Evolutionary conservation across 345 rosid species (phyloP).

Genomic region (Pistacia vera): DNA sequence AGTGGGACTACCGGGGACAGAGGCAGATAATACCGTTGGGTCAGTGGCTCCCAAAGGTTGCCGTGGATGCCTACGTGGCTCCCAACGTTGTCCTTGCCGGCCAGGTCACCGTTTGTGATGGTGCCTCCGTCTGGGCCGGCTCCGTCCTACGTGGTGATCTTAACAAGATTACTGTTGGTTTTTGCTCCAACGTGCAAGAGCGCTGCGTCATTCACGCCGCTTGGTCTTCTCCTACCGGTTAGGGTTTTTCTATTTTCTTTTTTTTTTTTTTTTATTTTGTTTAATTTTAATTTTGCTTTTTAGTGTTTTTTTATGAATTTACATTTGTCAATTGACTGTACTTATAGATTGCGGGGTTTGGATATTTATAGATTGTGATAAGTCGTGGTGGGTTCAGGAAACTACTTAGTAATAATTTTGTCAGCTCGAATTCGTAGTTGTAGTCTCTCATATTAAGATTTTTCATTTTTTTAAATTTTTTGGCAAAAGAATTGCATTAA

Average conservation of each 20-base stretch:
- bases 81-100: conserved; percentile 94
- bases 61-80: conserved; percentile 96
- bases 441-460: background rate
- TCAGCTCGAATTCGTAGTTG: background rate
- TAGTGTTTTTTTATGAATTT: background rate
- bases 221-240: conserved; percentile 97
- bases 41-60: conserved; percentile 90
- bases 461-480: background rate
- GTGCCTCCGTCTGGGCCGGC: conserved; percentile 93
- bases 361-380: background rate
- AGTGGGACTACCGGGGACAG: conserved; percentile 98
- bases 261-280: too few relatives aligned
- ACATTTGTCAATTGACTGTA: background rate
- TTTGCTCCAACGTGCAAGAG: conserved; percentile 93
- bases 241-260: background rate
- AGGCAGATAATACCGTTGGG: conserved; percentile 89
- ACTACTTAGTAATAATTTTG: background rate
- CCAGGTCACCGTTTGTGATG: conserved; percentile 82
- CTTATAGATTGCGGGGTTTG: background rate
- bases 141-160: conserved; percentile 96
- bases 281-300: background rate
- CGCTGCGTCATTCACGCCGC: conserved; percentile 95
- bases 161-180: conserved; percentile 89
- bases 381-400: background rate
- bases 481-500: background rate